Conservation (phyloP, 2,329 filamentous ascomycete species). For the Xylariaceae sp. region DNA sequence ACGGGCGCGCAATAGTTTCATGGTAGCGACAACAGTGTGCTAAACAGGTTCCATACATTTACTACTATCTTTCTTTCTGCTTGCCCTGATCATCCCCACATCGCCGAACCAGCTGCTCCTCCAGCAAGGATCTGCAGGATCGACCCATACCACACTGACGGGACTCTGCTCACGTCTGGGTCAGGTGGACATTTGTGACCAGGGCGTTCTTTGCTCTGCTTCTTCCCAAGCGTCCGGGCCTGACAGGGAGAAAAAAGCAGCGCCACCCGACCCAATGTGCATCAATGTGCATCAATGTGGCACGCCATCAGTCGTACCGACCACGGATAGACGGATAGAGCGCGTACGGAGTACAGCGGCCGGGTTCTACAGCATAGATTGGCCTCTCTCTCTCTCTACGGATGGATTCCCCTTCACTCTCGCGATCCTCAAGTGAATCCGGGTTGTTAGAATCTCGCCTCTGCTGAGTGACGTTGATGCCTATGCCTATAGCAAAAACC, state of each 20-base stretch:
- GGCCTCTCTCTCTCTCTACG: too few relatives aligned
- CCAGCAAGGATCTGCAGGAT: slow-evolving; percentile 26
- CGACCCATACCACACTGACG: slow-evolving; percentile 23
- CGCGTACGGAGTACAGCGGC: too few relatives aligned
- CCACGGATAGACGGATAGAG: not conserved
- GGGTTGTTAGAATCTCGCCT: too few relatives aligned
- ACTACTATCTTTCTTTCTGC: not conserved
- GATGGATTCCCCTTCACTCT: too few relatives aligned
- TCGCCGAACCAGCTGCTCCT: slow-evolving; percentile 18
- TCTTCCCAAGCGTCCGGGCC: slow-evolving; percentile 9
- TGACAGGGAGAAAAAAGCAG: slow-evolving; percentile 8
- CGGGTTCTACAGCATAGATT: too few relatives aligned
- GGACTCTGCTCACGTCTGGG: slow-evolving; percentile 17
- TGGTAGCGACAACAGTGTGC: slow-evolving; percentile 3
- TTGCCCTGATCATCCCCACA: slow-evolving; percentile 24
- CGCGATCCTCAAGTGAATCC: too few relatives aligned
- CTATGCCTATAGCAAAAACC: too few relatives aligned
- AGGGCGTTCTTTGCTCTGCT: slow-evolving; percentile 8
- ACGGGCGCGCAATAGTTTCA: slow-evolving; percentile 17
- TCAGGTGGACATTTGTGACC: slow-evolving; percentile 16
- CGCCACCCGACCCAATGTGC: slow-evolving; percentile 2
- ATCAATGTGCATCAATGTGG: not conserved
- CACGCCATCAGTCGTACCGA: not conserved
- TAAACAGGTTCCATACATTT: slow-evolving; percentile 10
- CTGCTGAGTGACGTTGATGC: too few relatives aligned